These are phyloP conservation scores for Clathrus columnatus DNA, from an alignment of 768 basidiomycete species.

Conservation along the genomic window DNA sequence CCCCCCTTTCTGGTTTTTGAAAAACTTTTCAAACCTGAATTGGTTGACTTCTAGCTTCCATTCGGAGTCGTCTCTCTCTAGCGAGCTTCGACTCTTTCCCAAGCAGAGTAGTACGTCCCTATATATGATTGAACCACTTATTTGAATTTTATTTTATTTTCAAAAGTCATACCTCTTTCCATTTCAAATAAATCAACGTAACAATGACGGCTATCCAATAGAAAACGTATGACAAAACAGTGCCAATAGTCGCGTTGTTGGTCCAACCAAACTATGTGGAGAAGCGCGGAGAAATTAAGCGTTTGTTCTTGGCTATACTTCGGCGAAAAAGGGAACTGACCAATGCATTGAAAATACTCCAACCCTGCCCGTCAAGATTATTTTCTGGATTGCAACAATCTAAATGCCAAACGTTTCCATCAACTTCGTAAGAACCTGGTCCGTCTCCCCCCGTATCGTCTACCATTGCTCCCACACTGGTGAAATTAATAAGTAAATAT, in stretches of 20 bases:
- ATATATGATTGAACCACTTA: not conserved
- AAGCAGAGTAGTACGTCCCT: constrained; percentile 59
- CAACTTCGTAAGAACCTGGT: constrained; percentile 76
- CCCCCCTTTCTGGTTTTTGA: too few relatives aligned
- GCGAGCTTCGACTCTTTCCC: constrained; percentile 45
- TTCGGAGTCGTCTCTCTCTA: not conserved
- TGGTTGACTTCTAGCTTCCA: not conserved
- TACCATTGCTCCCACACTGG: constrained; percentile 59
- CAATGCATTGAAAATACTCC: constrained; percentile 77
- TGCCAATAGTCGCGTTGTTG: constrained; percentile 67
- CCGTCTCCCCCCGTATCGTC: constrained; percentile 65
- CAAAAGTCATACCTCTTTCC: constrained; percentile 22
- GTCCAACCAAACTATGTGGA: constrained; percentile 69
- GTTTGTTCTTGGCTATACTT: not conserved
- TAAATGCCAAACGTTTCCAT: constrained; percentile 82
- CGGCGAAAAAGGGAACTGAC: constrained; percentile 28
- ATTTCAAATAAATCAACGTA: constrained; percentile 61
- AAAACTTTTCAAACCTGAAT: not conserved
- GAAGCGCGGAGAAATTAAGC: not conserved
- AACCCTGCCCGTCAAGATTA: constrained; percentile 44
- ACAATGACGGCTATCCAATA: constrained; percentile 85
- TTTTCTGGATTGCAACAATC: constrained; percentile 67
- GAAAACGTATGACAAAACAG: constrained; percentile 79
- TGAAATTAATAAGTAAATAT: not conserved
- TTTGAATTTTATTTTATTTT: not conserved